phyloP scores from a whole-genome alignment of 352 stramenopile species.

The Phytophthora sp. region DNA sequence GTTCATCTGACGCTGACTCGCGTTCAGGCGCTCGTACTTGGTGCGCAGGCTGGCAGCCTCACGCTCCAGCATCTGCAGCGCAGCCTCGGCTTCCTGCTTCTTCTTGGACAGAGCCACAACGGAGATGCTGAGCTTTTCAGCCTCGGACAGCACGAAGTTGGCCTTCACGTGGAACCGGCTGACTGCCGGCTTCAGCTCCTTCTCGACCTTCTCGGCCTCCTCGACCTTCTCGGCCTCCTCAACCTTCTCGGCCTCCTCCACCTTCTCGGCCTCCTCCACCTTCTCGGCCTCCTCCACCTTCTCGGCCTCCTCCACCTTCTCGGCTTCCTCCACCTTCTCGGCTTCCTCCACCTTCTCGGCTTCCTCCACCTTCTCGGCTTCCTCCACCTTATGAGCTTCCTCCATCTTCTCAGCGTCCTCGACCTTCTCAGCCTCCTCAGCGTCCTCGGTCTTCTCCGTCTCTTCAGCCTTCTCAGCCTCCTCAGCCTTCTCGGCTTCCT shows the following conservation, averaged over 20 bases:
- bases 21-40: conserved; percentile 84
- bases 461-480: conserved; percentile 14
- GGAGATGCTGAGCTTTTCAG: conserved; percentile 76
- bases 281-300: conserved; percentile 10
- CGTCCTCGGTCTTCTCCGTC: background rate
- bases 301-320: background rate
- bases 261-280: background rate
- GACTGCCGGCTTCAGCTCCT: conserved; percentile 35
- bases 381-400: conserved; percentile 9
- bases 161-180: conserved; percentile 76
- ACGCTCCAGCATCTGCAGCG: conserved; percentile 67
- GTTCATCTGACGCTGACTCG: conserved; percentile 72
- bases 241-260: conserved; percentile 15
- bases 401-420: conserved; percentile 6
- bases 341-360: conserved; percentile 14
- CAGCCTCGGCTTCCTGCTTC: conserved; percentile 81
- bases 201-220: conserved; percentile 18
- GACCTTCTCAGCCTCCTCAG: conserved; percentile 6
- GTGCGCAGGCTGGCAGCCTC: conserved; percentile 77
- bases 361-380: conserved; percentile 7
- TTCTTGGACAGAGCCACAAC: conserved; percentile 77
- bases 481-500: conserved; percentile 17
- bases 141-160: conserved; percentile 75
- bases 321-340: conserved; percentile 19
- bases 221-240: conserved; percentile 29